These are phyloP conservation scores for Euclidium syriacum DNA, from an alignment of 345 rosid species.

Conservation along the genomic window DNA sequence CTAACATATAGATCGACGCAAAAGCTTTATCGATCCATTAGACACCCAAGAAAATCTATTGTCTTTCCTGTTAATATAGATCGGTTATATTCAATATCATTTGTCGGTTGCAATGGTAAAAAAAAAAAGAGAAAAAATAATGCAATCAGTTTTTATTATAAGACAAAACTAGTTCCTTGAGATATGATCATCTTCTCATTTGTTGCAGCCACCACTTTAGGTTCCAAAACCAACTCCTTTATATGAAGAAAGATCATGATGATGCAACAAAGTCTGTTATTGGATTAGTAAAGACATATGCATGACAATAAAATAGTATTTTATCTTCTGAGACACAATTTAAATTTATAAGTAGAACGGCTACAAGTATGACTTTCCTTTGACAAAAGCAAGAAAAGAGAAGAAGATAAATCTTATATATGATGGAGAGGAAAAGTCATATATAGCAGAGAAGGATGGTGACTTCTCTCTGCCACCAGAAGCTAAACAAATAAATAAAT, in stretches of 20 bases:
- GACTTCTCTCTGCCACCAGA: constrained; percentile 27
- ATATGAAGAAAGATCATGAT: neutral
- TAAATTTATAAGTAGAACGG: neutral
- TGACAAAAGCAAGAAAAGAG: constrained; percentile 5
- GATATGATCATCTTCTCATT: neutral
- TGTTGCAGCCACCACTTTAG: neutral
- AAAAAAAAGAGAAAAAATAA: neutral
- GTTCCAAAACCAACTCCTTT: too few relatives aligned
- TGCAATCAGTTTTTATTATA: neutral
- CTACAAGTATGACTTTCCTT: neutral
- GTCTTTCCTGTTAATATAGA: neutral
- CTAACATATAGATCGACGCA: neutral
- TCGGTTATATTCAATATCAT: neutral
- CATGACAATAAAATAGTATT: neutral
- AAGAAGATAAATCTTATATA: constrained; percentile 6
- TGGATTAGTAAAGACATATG: neutral
- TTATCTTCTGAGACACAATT: neutral
- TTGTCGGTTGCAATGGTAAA: neutral
- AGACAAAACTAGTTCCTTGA: neutral
- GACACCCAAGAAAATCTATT: neutral
- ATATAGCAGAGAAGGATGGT: constrained; percentile 14
- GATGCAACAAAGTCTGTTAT: neutral
- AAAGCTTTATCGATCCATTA: neutral
- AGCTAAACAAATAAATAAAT: constrained; percentile 15
- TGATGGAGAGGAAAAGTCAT: constrained; percentile 1